phyloP scores from a whole-genome alignment of 257 asterid species.

The Solanum chmielewskii region DNA sequence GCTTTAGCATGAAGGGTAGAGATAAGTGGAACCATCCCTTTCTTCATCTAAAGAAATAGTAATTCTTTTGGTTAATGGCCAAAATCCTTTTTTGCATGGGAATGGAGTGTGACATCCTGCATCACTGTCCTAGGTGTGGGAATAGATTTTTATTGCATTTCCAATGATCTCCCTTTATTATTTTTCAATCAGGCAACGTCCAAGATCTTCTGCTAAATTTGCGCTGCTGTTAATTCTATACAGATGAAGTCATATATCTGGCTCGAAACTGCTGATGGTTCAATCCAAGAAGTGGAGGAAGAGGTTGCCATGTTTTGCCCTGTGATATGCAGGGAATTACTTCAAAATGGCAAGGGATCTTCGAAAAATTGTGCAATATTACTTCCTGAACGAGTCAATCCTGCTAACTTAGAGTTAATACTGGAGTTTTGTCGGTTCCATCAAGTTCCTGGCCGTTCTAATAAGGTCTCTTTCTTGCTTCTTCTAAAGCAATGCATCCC shows the following conservation, averaged over 20 bases:
- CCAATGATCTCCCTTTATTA: background rate
- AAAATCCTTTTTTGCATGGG: background rate
- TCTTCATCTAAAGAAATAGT: background rate
- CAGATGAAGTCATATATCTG: constrained; percentile 34
- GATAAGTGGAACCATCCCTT: background rate
- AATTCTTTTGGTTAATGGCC: background rate
- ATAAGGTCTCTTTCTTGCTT: constrained; percentile 18
- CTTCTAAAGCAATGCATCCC: background rate
- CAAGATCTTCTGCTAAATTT: background rate
- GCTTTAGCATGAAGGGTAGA: background rate
- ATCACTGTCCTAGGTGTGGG: background rate
- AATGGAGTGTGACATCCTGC: background rate
- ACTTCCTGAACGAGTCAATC: constrained; percentile 33
- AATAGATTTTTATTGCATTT: background rate
- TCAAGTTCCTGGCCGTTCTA: constrained; percentile 40
- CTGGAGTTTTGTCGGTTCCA: constrained; percentile 39
- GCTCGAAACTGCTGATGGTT: constrained; percentile 39
- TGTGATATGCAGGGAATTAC: constrained; percentile 32
- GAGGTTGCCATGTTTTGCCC: constrained; percentile 46
- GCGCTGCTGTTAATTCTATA: background rate
- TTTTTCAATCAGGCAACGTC: background rate
- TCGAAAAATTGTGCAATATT: constrained; percentile 31
- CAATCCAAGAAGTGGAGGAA: constrained; percentile 44
- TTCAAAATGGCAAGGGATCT: constrained; percentile 31
- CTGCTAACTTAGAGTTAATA: constrained; percentile 27